Base-by-base conservation (phyloP, 352 stramenopile genomes). In the Halophytophthora batemanensis region DNA sequence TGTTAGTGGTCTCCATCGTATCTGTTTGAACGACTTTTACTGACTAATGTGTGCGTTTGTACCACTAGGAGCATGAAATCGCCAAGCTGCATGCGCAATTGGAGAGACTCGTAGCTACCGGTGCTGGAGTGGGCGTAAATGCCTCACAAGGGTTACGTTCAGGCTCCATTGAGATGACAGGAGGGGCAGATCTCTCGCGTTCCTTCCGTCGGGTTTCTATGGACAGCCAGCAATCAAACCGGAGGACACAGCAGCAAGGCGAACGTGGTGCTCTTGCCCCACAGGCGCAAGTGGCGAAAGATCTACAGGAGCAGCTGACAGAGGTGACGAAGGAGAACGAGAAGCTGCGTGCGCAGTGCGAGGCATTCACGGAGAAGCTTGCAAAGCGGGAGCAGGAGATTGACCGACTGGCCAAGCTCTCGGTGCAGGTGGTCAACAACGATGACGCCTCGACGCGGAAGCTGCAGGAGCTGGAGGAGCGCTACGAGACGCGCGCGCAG, bases 331-430 rank as follows among this genome's bases (percentile, higher is more conserved):
- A 40, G 19, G 77, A 88, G 51, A 78, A 87, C 35, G 56, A 57
- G 15, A 59, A 56, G n/a, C 50, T 85, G 18, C 67, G 64, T 19
- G 53, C 63, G 10, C 53, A 76, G 21, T 67, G 61, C 19, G 56
- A 75, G 2, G 31, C 66, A 10, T 71, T 90, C n/a, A 50, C 61
- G 29, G 68, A 77, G 6, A 86, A 86, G 29, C 38, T 93, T 8
- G 45, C 59, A 8, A 71, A 83, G 46, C 81, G 78, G 6, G 83
- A 93, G 50, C 47, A 77, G 18, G 83, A 93, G 57, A 93, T 92
- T 29, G 56, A 60, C 25, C 70, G 78, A 15, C 59, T 91, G 8
- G 70, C 72, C 6, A 85, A 83, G 50, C 37, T 87, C 3, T 69
- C 66, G 2, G 60, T 74, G 10, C 50, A 71, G 21, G 63, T 44